These are phyloP conservation scores for Cardamine resedifolia DNA, from an alignment of 345 rosid genomes.

Conservation along the genomic window DNA sequence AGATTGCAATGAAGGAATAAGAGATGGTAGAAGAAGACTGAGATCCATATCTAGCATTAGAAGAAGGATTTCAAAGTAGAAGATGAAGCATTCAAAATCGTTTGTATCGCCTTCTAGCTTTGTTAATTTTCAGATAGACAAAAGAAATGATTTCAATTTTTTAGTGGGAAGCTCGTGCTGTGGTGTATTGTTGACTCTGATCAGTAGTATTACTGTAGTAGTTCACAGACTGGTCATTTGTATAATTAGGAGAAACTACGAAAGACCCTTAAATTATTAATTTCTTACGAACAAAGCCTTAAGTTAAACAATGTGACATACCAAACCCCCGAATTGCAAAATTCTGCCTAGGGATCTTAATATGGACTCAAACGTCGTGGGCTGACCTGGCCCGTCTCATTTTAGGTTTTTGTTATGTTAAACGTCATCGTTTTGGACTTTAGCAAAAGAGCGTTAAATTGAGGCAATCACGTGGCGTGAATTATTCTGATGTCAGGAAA, in stretches of 20 bases:
- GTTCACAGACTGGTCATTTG: neutral
- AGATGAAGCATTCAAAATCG: slow-evolving; percentile 27
- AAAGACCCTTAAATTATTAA: neutral
- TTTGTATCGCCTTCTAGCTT: slow-evolving; percentile 28
- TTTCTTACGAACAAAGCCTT: neutral
- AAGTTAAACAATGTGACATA: neutral
- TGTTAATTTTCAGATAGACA: neutral
- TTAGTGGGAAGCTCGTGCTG: slow-evolving; percentile 32
- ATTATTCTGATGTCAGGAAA: too few relatives aligned
- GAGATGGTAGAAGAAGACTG: slow-evolving; percentile 38
- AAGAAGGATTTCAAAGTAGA: slow-evolving; percentile 5
- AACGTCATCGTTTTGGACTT: too few relatives aligned
- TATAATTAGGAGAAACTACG: neutral
- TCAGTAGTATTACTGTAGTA: too few relatives aligned
- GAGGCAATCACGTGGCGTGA: too few relatives aligned
- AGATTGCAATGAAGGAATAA: slow-evolving; percentile 59
- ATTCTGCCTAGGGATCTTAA: neutral
- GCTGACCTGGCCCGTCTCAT: neutral
- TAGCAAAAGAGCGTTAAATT: too few relatives aligned
- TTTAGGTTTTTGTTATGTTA: too few relatives aligned
- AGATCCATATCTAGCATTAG: slow-evolving; percentile 51
- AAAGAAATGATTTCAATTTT: slow-evolving; percentile 4
- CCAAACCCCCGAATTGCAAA: neutral
- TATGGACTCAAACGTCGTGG: neutral
- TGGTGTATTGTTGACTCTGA: neutral